Percentiles rank a stretch among this genome's conserved stretches.
phyloP scores from a whole-genome alignment of 768 basidiomycete genomes.

The Auricularia auricula-judae region DNA sequence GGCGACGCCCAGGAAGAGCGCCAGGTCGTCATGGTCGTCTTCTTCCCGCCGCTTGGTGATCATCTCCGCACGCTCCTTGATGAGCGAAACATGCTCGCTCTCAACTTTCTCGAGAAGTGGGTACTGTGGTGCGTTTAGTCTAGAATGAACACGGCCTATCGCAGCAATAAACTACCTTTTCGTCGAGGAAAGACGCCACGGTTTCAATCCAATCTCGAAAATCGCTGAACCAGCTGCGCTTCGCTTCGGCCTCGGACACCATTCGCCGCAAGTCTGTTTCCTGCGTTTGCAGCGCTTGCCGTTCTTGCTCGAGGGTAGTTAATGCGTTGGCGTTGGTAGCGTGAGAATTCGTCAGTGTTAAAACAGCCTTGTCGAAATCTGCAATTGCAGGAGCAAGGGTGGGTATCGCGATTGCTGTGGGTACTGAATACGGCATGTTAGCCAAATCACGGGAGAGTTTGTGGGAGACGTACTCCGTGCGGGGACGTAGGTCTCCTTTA shows the following conservation, averaged over 20 bases:
- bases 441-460: constrained; percentile 4
- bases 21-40: constrained; percentile 76
- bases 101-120: constrained; percentile 71
- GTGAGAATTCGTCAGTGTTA: constrained; percentile 58
- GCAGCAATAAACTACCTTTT: constrained; percentile 44
- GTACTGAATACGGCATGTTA: constrained; percentile 38
- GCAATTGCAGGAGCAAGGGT: constrained; percentile 48
- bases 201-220: constrained; percentile 76
- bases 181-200: constrained; percentile 77
- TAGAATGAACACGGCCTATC: too few species aligned
- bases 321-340: constrained; percentile 46
- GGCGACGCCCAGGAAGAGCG: constrained; percentile 50
- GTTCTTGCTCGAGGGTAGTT: constrained; percentile 48
- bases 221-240: constrained; percentile 69
- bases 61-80: constrained; percentile 66
- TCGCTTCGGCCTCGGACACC: constrained; percentile 63
- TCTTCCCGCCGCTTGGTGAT: constrained; percentile 50
- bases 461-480: constrained; percentile 45
- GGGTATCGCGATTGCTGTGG: constrained; percentile 51
- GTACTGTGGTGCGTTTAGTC: constrained; percentile 35
- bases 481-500: constrained; percentile 55
- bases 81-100: constrained; percentile 57
- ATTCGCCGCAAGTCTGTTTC: constrained; percentile 67
- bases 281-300: constrained; percentile 49
- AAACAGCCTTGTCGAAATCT: constrained; percentile 48